These are phyloP conservation scores for Stachybotrys chartarum DNA, from an alignment of 2,329 filamentous ascomycete genomes.

Conservation along the genomic window DNA sequence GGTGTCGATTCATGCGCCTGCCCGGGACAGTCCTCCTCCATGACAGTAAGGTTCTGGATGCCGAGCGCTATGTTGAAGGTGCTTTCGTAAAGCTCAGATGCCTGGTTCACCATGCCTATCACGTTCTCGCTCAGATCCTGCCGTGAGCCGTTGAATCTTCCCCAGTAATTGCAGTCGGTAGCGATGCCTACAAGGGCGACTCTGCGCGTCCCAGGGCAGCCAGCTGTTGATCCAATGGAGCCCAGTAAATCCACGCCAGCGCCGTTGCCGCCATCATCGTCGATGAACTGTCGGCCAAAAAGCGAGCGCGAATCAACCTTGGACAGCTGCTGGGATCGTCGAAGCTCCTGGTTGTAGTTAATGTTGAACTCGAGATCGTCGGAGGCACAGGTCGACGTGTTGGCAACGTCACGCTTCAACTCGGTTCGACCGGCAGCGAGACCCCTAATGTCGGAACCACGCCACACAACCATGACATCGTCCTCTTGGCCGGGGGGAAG, in stretches of 20 bases:
- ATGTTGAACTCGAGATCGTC: slow-evolving; percentile 78
- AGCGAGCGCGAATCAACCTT: slow-evolving; percentile 48
- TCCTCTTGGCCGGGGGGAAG: slow-evolving; percentile 48
- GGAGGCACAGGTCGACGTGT: slow-evolving; percentile 55
- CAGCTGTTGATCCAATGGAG: slow-evolving; percentile 74
- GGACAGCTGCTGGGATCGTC: slow-evolving; percentile 34
- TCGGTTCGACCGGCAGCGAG: slow-evolving; percentile 42
- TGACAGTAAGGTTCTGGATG: slow-evolving; percentile 77
- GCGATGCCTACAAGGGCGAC: slow-evolving; percentile 89
- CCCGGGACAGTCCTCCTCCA: slow-evolving; percentile 65
- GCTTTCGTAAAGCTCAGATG: slow-evolving; percentile 80
- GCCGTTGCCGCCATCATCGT: slow-evolving; percentile 63
- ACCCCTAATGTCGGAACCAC: slow-evolving; percentile 75
- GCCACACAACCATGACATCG: slow-evolving; percentile 84
- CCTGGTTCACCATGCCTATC: slow-evolving; percentile 76
- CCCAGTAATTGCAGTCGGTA: slow-evolving; percentile 85
- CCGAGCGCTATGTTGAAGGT: slow-evolving; percentile 94
- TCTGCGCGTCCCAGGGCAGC: slow-evolving; percentile 83
- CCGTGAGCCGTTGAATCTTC: slow-evolving; percentile 54
- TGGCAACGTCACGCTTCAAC: slow-evolving; percentile 49
- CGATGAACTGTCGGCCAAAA: slow-evolving; percentile 69
- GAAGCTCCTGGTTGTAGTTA: slow-evolving; percentile 35
- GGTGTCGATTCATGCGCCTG: slow-evolving; percentile 58
- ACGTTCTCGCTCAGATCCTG: slow-evolving; percentile 63
- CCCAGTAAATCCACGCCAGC: slow-evolving; percentile 64